Conservation (phyloP, 1,284 basidiomycete genomes). For the Cerioporus squamosus region DNA sequence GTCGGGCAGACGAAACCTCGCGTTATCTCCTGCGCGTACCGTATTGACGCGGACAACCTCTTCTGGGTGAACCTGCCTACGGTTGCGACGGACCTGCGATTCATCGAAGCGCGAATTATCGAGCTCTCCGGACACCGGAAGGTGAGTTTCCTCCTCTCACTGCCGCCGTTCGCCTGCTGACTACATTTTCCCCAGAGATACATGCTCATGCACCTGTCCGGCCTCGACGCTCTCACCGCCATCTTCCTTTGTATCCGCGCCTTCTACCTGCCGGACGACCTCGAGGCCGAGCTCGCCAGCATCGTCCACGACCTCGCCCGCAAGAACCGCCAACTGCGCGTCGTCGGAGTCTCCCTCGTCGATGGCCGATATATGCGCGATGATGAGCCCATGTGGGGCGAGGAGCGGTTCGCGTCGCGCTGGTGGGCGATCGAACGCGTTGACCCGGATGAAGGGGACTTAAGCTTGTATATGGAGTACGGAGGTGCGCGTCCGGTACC, state of each 20-base stretch:
- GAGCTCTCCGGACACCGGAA: conserved; percentile 8
- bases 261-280: conserved; percentile 6
- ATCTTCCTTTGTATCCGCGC: conserved; percentile 18
- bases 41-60: conserved; percentile 9
- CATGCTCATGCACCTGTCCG: conserved; percentile 12
- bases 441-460: background rate
- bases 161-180: background rate
- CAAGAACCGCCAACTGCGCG: conserved; percentile 3
- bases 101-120: conserved; percentile 12
- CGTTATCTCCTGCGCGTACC: conserved; percentile 14
- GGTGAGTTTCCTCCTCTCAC: background rate
- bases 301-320: conserved; percentile 8
- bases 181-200: background rate
- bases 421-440: conserved; percentile 13
- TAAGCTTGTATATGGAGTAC: background rate
- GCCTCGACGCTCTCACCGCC: conserved; percentile 3
- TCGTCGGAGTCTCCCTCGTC: conserved; percentile 13
- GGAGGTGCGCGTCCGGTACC: background rate
- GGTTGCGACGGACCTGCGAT: conserved; percentile 11
- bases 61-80: conserved; percentile 12
- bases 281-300: conserved; percentile 3
- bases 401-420: conserved; percentile 11
- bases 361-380: conserved; percentile 11
- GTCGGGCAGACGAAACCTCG: conserved; percentile 7
- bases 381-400: conserved; percentile 14